Evolutionary conservation across 306 rosid genomes (phyloP).

Genomic region (Vicia villosa): DNA sequence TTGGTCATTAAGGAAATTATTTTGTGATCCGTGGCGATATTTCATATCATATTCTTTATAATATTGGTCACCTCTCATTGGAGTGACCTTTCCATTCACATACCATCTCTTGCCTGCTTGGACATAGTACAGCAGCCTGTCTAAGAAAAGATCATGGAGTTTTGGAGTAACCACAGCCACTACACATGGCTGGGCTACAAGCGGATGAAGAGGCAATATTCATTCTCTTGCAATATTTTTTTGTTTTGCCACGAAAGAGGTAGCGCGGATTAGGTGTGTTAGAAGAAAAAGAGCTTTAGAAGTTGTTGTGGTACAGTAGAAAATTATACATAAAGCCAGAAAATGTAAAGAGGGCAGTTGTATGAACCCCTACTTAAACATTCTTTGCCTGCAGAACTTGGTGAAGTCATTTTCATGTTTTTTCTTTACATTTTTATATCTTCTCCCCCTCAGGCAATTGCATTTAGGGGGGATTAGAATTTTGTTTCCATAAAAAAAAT

Average conservation of each 20-base stretch:
- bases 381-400: conserved; percentile 29
- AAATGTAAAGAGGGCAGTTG: conserved; percentile 49
- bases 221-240: conserved; percentile 32
- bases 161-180: conserved; percentile 35
- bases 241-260: conserved; percentile 19
- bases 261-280: conserved; percentile 34
- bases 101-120: conserved; percentile 32
- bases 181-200: conserved; percentile 2
- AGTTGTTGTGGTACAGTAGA: conserved; percentile 40
- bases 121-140: conserved; percentile 37
- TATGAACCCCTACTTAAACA: conserved; percentile 30
- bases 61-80: conserved; percentile 44
- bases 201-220: conserved; percentile 35
- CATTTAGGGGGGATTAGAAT: conserved; percentile 3
- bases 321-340: conserved; percentile 39
- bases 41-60: conserved; percentile 26
- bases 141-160: conserved; percentile 40
- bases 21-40: conserved; percentile 52
- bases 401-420: conserved; percentile 11
- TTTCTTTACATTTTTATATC: conserved; percentile 4
- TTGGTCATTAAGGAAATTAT: conserved; percentile 84
- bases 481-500: conserved; percentile 8
- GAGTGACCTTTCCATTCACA: conserved; percentile 42
- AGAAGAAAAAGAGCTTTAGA: conserved; percentile 29
- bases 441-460: conserved; percentile 20